phyloP scores from a whole-genome alignment of 2,329 filamentous ascomycete genomes.

The Dothidotthia symphoricarpi region DNA sequence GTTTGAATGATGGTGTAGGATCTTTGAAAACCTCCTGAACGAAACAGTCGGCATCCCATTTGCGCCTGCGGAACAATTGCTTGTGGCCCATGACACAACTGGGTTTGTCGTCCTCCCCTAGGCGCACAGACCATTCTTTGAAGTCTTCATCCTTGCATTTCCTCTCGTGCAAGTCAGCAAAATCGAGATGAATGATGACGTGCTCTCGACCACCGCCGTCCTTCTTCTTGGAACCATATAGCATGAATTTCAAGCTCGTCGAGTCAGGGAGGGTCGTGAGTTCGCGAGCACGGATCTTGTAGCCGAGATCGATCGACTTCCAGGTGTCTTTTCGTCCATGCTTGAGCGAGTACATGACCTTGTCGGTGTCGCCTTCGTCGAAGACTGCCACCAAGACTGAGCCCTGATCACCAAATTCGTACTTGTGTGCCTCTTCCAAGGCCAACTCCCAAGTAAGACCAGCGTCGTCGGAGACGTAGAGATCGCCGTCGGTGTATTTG shows the following conservation, averaged over 20 bases:
- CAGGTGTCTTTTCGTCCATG: slow-evolving; percentile 74
- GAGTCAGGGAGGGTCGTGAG: slow-evolving; percentile 91
- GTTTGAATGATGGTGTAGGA: slow-evolving; percentile 64
- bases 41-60: slow-evolving; percentile 85
- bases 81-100: slow-evolving; percentile 96
- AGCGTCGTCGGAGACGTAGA: slow-evolving; percentile 89
- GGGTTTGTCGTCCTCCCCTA: slow-evolving; percentile 74
- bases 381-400: slow-evolving; percentile 81
- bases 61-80: slow-evolving; percentile 81
- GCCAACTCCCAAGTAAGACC: slow-evolving; percentile 78
- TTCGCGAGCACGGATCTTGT: slow-evolving; percentile 67
- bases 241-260: slow-evolving; percentile 84
- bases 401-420: slow-evolving; percentile 92
- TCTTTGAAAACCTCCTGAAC: slow-evolving; percentile 83
- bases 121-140: slow-evolving; percentile 80
- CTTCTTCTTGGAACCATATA: slow-evolving; percentile 58
- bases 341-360: slow-evolving; percentile 77
- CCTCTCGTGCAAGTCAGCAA: slow-evolving; percentile 73
- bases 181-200: slow-evolving; percentile 76
- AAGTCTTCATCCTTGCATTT: slow-evolving; percentile 77
- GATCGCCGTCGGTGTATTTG: slow-evolving; percentile 68
- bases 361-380: slow-evolving; percentile 62
- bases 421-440: slow-evolving; percentile 82
- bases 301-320: slow-evolving; percentile 67
- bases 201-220: slow-evolving; percentile 54